Conservation (phyloP, 805 yeast genomes). For the Groenewaldozyma salmanticensis region DNA sequence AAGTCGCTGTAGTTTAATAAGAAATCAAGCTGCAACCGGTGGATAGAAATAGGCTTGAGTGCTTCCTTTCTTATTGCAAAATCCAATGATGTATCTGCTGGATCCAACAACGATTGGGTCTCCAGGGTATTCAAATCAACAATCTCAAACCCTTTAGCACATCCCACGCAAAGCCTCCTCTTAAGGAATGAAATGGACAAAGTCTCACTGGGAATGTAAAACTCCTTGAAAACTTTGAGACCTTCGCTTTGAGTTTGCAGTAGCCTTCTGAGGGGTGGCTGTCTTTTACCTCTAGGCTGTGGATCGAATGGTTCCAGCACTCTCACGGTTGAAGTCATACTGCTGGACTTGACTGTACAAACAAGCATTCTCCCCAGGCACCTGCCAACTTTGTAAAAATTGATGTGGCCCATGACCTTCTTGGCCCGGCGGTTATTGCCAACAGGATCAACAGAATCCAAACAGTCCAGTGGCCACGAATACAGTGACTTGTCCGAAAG, state of each 20-base stretch:
- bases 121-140: constrained; percentile 75
- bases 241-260: constrained; percentile 44
- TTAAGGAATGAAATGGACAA: constrained; percentile 84
- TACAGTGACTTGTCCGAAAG: constrained; percentile 73
- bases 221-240: constrained; percentile 63
- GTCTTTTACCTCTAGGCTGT: constrained; percentile 28
- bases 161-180: constrained; percentile 85
- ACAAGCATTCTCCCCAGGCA: constrained; percentile 83
- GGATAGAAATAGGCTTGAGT: constrained; percentile 83
- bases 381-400: constrained; percentile 85
- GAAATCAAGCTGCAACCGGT: constrained; percentile 81
- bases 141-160: constrained; percentile 93
- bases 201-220: constrained; percentile 79
- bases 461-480: constrained; percentile 65
- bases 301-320: constrained; percentile 89
- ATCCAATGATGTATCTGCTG: constrained; percentile 96
- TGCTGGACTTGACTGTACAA: constrained; percentile 79
- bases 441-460: constrained; percentile 29
- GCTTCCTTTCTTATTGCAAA: constrained; percentile 80
- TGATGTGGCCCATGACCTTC: constrained; percentile 77
- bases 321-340: constrained; percentile 62
- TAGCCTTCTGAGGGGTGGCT: constrained; percentile 28
- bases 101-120: constrained; percentile 84
- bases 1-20: constrained; percentile 84
- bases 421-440: constrained; percentile 50